These are phyloP conservation scores for Senna tora DNA, from an alignment of 306 rosid species.

Conservation along the genomic window DNA sequence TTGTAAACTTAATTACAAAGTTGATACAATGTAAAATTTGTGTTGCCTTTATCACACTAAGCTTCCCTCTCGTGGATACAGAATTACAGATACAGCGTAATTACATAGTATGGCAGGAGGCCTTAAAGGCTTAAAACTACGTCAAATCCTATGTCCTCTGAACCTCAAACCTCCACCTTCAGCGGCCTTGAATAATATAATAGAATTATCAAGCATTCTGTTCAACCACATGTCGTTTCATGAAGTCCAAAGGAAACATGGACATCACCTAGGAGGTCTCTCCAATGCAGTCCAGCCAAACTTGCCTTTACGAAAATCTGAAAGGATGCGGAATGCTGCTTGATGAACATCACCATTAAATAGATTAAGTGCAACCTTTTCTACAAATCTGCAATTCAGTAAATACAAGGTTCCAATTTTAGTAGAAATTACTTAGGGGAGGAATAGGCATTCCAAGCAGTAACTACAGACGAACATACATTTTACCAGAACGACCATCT, in stretches of 20 bases:
- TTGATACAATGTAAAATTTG: not conserved
- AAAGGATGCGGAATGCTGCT: conserved; percentile 75
- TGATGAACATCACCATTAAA: conserved; percentile 81
- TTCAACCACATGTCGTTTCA: too few species aligned
- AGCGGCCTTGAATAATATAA: not conserved
- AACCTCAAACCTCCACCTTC: conserved; percentile 26
- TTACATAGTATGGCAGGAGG: conserved; percentile 34
- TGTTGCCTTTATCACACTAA: not conserved
- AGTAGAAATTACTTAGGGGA: conserved; percentile 21
- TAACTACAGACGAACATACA: conserved; percentile 47
- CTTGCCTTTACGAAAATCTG: conserved; percentile 89
- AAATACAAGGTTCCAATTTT: conserved; percentile 10
- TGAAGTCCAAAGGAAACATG: conserved; percentile 30
- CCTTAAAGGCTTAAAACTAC: conserved; percentile 11
- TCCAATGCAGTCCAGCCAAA: conserved; percentile 90
- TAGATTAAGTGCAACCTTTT: conserved; percentile 72
- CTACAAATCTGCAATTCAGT: conserved; percentile 62
- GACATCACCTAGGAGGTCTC: conserved; percentile 74
- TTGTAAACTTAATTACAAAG: not conserved
- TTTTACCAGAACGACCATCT: conserved; percentile 65
- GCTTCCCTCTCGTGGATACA: too few species aligned
- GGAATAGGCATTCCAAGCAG: not conserved
- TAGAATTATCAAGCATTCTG: too few species aligned
- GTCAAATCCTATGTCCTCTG: conserved; percentile 25
- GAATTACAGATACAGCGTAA: not conserved